These are phyloP conservation scores for Trametes sp. DNA, from an alignment of 1,284 basidiomycete genomes.

Conservation along the genomic window DNA sequence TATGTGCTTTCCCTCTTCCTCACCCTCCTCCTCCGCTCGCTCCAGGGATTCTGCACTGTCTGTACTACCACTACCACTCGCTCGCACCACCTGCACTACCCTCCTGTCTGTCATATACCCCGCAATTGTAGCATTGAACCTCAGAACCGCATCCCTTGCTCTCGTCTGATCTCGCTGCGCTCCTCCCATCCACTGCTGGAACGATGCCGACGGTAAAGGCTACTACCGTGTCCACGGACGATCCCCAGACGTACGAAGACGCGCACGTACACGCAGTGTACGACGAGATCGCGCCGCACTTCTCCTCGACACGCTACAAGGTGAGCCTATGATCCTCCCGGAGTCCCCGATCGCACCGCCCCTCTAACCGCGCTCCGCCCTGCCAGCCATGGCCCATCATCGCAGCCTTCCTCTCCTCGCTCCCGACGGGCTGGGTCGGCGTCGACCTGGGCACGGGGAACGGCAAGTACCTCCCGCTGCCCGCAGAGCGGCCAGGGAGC, in stretches of 20 bases:
- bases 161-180: background rate
- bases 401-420: conserved; percentile 75
- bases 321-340: conserved; percentile 45
- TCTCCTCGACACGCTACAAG: conserved; percentile 94
- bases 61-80: conserved; percentile 20
- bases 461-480: conserved; percentile 91
- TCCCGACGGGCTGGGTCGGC: conserved; percentile 85
- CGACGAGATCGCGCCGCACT: conserved; percentile 91
- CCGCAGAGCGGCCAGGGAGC: conserved; percentile 59
- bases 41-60: conserved; percentile 12
- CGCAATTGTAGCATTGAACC: conserved; percentile 24
- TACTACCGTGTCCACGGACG: conserved; percentile 49
- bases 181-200: background rate
- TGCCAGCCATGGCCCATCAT: conserved; percentile 94
- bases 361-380: background rate
- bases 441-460: conserved; percentile 97
- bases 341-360: background rate
- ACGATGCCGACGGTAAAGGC: conserved; percentile 45
- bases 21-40: conserved; percentile 12
- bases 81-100: conserved; percentile 5
- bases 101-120: conserved; percentile 22
- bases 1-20: conserved; percentile 9
- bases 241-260: conserved; percentile 71
- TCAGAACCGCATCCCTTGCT: background rate
- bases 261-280: conserved; percentile 87